A percentile compares a stretch with the other conserved stretches of the same genome.
phyloP scores from a whole-genome alignment of 1,284 basidiomycete genomes.

The Stygiomarasmius scandens region DNA sequence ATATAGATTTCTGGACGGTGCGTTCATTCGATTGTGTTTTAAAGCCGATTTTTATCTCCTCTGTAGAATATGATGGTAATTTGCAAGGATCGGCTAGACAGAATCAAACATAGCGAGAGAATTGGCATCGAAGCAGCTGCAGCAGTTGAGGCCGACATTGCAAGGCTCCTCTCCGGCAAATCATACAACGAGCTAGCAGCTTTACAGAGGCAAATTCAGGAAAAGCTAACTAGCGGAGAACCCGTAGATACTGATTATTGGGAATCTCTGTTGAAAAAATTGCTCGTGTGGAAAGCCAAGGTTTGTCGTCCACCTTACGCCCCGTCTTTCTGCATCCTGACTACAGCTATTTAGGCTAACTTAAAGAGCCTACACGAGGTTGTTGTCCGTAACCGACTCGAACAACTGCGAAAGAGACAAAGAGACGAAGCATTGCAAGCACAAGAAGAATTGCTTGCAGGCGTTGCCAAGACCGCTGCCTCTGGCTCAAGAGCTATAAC shows the following conservation, averaged over 20 bases:
- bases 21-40: slow-evolving; percentile 29
- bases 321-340: background rate
- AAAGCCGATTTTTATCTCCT: slow-evolving; percentile 2
- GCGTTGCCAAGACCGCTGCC: slow-evolving; percentile 62
- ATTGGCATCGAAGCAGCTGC: slow-evolving; percentile 68
- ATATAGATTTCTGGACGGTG: slow-evolving; percentile 97
- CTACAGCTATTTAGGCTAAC: slow-evolving; percentile 63
- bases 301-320: slow-evolving; percentile 40
- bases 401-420: slow-evolving; percentile 93
- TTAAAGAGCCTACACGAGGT: slow-evolving; percentile 93
- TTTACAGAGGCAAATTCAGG: slow-evolving; percentile 86
- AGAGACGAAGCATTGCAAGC: slow-evolving; percentile 93
- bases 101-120: slow-evolving; percentile 61
- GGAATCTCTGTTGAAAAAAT: slow-evolving; percentile 89
- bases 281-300: slow-evolving; percentile 99
- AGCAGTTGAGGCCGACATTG: slow-evolving; percentile 82
- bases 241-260: slow-evolving; percentile 98
- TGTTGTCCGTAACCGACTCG: slow-evolving; percentile 92
- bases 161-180: slow-evolving; percentile 76
- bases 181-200: slow-evolving; percentile 81
- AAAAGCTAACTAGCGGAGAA: slow-evolving; percentile 89
- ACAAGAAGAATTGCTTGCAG: slow-evolving; percentile 88
- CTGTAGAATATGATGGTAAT: slow-evolving; percentile 93
- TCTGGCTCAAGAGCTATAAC: slow-evolving; percentile 45
- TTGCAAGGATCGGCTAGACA: slow-evolving; percentile 90